These are phyloP conservation scores for Takashimella koratensis DNA, from an alignment of 1,284 basidiomycete species.

Conservation along the genomic window DNA sequence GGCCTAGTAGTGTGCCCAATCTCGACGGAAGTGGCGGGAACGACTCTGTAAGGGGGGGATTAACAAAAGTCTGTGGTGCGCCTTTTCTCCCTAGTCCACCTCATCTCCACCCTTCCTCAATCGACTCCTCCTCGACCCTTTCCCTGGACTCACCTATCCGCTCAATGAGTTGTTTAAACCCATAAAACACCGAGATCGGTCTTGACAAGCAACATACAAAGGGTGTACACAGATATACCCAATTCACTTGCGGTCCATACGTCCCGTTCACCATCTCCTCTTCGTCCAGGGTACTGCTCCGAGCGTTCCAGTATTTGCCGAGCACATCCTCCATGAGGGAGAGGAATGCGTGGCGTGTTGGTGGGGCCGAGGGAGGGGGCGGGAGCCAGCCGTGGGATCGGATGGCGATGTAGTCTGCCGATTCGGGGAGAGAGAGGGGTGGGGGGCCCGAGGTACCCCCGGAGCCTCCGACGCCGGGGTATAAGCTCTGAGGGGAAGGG, in stretches of 20 bases:
- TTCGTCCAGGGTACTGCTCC: conserved; percentile 10
- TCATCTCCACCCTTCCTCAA: too few relatives aligned
- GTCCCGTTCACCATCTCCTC: not conserved
- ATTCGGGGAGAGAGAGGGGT: not conserved
- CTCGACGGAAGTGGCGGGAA: conserved; percentile 42
- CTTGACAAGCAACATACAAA: conserved; percentile 40
- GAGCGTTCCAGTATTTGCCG: conserved; percentile 38
- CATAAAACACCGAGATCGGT: conserved; percentile 37
- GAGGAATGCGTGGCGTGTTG: conserved; percentile 33
- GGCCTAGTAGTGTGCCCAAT: conserved; percentile 38
- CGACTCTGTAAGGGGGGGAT: conserved; percentile 18
- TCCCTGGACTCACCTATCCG: conserved; percentile 31
- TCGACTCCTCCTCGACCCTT: not conserved
- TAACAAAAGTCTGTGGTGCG: not conserved
- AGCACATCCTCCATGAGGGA: conserved; percentile 40
- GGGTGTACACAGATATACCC: conserved; percentile 44
- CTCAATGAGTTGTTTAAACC: conserved; percentile 39
- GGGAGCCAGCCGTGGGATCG: conserved; percentile 35
- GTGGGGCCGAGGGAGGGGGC: conserved; percentile 35
- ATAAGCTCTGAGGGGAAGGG: not conserved
- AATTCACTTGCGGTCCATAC: conserved; percentile 26
- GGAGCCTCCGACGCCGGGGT: not conserved
- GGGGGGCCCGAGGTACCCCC: not conserved
- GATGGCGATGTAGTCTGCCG: conserved; percentile 11
- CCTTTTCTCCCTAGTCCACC: not conserved